Conservation (phyloP, 2,329 filamentous ascomycete genomes). For the Ceratocystis huliohia region DNA sequence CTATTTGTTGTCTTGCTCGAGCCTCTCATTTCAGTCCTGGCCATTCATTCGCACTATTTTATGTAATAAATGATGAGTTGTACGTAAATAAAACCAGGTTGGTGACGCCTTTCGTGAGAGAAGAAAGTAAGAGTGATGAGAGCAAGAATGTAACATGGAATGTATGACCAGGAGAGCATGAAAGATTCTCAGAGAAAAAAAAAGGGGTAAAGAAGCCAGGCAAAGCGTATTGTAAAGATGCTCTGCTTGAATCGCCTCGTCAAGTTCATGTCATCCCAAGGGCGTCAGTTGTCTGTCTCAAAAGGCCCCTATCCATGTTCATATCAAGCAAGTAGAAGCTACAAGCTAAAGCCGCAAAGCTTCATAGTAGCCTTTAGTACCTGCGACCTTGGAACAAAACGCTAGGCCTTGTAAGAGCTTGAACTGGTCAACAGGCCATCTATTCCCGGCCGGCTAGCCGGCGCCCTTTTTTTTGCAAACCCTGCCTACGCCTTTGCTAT, state of each 20-base stretch:
- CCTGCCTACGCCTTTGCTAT: not conserved
- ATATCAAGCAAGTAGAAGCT: too few relatives aligned
- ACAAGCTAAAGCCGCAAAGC: too few relatives aligned
- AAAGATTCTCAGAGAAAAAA: too few relatives aligned
- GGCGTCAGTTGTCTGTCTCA: not conserved
- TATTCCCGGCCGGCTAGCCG: not conserved
- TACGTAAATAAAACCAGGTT: not conserved
- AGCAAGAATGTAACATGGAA: too few relatives aligned
- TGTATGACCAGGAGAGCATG: too few relatives aligned
- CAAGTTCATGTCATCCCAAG: not conserved
- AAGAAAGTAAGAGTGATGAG: too few relatives aligned
- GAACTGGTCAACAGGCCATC: not conserved
- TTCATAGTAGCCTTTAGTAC: too few relatives aligned
- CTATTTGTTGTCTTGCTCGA: too few relatives aligned
- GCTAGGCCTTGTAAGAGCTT: not conserved
- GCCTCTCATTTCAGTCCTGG: not conserved
- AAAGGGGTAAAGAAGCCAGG: too few relatives aligned
- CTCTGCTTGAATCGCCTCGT: not conserved
- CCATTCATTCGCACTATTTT: not conserved
- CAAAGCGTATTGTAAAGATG: not conserved
- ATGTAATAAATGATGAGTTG: not conserved
- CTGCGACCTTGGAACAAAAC: not conserved
- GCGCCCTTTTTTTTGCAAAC: not conserved
- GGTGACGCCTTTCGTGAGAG: not conserved
- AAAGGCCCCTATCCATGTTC: too few relatives aligned